Base-by-base conservation (phyloP, 805 yeast genomes). In the Candida gorgasii region DNA sequence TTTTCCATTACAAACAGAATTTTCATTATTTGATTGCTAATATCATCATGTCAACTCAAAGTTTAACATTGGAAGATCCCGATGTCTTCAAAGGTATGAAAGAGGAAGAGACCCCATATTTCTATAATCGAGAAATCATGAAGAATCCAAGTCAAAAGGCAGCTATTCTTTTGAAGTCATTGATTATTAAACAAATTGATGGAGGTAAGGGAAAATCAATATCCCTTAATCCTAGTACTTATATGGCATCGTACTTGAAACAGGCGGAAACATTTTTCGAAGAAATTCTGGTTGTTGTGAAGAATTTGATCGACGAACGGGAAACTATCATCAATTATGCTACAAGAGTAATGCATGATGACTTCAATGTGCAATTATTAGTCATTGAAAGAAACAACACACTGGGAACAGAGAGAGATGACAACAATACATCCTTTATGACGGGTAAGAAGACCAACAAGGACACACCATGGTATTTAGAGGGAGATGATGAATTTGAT, bases 261-360 rank as follows among this genome's bases (percentile, higher is more conserved):
- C 65, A 68, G 11, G 65, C 73, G 1, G 50, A 59, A 5, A 61
- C 62, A 13, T 58, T 65, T 15, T 57, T 71, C 22, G 65, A 62
- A 8, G 40, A 63, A n/a, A 51, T 75, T 5, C 50, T 69, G 39
- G 44, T 52, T 0, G 53, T 80, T 11, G 76, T 82, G 6, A 73
- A 74, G 32, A 85, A 78, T 48, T 67, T 86, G 50, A 76, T 82
- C 27, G 86, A 82, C 31, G 89, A 85, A 54, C 72, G 89, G 43
- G 89, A 84, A 44, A 76, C 81, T 3, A 73, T 86, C 18, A 59
- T 84, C 36, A 86, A 82, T 52, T 84, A 84, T 55, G 84, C 88
- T 12, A 82, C 92, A 0, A 72, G 93, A 52, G 80, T 84, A 43
- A 82, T 86, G 89, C 84, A 84, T 50, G 81, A 82, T 46, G 86